These are phyloP conservation scores for Pythium angustatum DNA, from an alignment of 352 stramenopile species.

Conservation along the genomic window DNA sequence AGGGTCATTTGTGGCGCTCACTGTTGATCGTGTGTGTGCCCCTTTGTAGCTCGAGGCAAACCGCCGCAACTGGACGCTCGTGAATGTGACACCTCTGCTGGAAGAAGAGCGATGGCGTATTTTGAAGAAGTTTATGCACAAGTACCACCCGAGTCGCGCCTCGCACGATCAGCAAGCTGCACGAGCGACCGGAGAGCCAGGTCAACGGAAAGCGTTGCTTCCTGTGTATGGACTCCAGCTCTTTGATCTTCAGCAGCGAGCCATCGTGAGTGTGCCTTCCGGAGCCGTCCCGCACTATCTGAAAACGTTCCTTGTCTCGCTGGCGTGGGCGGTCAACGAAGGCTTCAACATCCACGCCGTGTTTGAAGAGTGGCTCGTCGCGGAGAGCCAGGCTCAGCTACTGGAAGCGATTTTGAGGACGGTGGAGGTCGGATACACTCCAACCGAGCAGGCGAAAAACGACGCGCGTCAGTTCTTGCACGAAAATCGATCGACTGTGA, in stretches of 20 bases:
- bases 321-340: conserved; percentile 70
- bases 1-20: not conserved
- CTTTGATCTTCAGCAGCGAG: conserved; percentile 79
- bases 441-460: conserved; percentile 36
- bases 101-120: conserved; percentile 65
- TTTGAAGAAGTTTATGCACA: conserved; percentile 65
- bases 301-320: conserved; percentile 55
- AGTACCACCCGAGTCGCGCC: conserved; percentile 27
- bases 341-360: conserved; percentile 74
- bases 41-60: conserved; percentile 60
- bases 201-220: conserved; percentile 11
- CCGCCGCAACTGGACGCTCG: conserved; percentile 71
- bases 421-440: conserved; percentile 69
- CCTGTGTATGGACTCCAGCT: conserved; percentile 44
- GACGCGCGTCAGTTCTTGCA: conserved; percentile 69
- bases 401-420: conserved; percentile 62
- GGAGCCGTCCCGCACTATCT: conserved; percentile 62
- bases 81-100: conserved; percentile 54
- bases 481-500: conserved; percentile 38
- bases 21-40: not conserved
- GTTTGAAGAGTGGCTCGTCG: conserved; percentile 64
- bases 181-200: not conserved
- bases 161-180: not conserved
- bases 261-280: conserved; percentile 56
- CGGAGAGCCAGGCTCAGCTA: conserved; percentile 54